phyloP scores from a whole-genome alignment of 1,284 basidiomycete species.

The Tetrapyrgos nigripes region DNA sequence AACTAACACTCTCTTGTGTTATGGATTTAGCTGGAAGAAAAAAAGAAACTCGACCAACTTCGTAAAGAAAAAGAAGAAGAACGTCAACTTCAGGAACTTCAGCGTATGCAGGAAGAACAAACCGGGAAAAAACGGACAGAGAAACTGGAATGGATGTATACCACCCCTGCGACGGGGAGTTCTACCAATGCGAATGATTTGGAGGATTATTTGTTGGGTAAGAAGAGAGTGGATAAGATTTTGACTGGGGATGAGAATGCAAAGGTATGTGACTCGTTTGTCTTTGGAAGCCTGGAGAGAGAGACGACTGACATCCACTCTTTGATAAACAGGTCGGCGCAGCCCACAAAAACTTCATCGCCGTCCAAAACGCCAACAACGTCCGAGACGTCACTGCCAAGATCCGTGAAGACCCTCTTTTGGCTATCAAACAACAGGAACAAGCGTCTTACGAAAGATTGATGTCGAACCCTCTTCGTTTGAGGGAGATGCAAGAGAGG shows the following conservation, averaged over 20 bases:
- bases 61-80: slow-evolving; percentile 98
- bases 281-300: slow-evolving; percentile 1
- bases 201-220: slow-evolving; percentile 97
- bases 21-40: slow-evolving; percentile 83
- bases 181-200: slow-evolving; percentile 89
- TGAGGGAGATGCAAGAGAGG: slow-evolving; percentile 82
- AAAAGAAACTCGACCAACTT: slow-evolving; percentile 96
- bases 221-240: slow-evolving; percentile 97
- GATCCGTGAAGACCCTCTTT: slow-evolving; percentile 93
- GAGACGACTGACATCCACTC: neutral
- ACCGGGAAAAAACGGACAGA: slow-evolving; percentile 95
- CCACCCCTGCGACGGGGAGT: slow-evolving; percentile 88
- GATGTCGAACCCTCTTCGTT: slow-evolving; percentile 89
- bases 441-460: slow-evolving; percentile 91
- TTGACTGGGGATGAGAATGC: slow-evolving; percentile 89
- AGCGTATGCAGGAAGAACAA: slow-evolving; percentile 91
- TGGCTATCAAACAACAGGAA: slow-evolving; percentile 98
- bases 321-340: slow-evolving; percentile 69
- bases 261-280: slow-evolving; percentile 60
- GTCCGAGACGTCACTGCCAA: slow-evolving; percentile 90
- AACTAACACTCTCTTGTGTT: slow-evolving; percentile 13
- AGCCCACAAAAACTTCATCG: slow-evolving; percentile 89
- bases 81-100: slow-evolving; percentile 94
- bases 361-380: slow-evolving; percentile 93
- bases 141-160: slow-evolving; percentile 99